phyloP scores from a whole-genome alignment of 306 rosid species.

The Malus orientalis region DNA sequence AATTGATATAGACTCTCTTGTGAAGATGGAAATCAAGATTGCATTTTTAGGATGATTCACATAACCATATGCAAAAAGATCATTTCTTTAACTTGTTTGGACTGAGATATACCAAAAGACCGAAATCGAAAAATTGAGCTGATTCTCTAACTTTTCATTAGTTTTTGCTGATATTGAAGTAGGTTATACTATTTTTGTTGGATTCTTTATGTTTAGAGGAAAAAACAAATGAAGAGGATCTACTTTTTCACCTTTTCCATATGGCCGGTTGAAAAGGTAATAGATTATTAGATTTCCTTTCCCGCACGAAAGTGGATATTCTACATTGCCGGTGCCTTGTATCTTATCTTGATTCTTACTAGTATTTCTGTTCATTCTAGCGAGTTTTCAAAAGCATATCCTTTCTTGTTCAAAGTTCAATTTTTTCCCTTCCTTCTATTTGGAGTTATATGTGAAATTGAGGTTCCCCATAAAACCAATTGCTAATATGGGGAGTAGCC shows the following conservation, averaged over 20 bases:
- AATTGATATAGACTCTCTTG: background rate
- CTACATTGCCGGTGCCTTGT: conserved; percentile 22
- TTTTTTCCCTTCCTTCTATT: background rate
- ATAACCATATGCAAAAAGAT: background rate
- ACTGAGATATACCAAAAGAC: background rate
- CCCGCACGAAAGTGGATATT: conserved; percentile 22
- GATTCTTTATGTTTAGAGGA: background rate
- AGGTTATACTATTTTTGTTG: background rate
- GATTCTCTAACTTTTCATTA: background rate
- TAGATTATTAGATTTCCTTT: conserved; percentile 12
- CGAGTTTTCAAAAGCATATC: conserved; percentile 6
- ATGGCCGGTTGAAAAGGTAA: conserved; percentile 16
- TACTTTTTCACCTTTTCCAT: conserved; percentile 5
- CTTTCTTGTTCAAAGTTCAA: conserved; percentile 19
- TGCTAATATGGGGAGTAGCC: too few relatives aligned
- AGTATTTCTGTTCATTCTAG: background rate
- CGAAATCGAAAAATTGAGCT: background rate
- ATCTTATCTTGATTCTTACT: conserved; percentile 15
- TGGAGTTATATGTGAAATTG: background rate
- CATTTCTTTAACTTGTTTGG: background rate
- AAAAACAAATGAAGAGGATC: background rate
- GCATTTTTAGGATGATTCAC: background rate
- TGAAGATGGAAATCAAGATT: background rate
- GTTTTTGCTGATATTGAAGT: background rate
- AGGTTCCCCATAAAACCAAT: too few relatives aligned